These are phyloP conservation scores for Micractinium sp. DNA, from an alignment of 139 green algal species.

Conservation along the genomic window DNA sequence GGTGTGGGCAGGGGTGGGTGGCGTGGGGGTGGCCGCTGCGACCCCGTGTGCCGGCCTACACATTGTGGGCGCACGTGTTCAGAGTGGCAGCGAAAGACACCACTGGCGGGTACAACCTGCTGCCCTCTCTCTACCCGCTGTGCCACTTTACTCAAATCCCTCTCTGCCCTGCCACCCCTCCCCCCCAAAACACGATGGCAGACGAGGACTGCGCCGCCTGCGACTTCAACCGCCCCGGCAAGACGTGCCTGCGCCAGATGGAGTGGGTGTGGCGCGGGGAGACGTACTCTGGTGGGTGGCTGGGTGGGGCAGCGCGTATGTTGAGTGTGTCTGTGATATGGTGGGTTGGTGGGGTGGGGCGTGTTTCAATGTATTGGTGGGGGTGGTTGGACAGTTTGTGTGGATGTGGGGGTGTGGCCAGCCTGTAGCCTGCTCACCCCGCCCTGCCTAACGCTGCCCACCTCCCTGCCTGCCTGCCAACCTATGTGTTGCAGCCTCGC, in stretches of 20 bases:
- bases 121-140: background rate
- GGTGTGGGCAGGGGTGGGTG: conserved; percentile 41
- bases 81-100: background rate
- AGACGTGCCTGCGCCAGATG: conserved; percentile 94
- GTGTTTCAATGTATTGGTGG: too few species aligned
- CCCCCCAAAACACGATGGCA: background rate
- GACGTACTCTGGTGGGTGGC: conserved; percentile 63
- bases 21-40: background rate
- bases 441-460: background rate
- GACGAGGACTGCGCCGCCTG: conserved; percentile 93
- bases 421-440: background rate
- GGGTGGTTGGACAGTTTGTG: background rate
- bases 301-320: background rate
- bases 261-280: conserved; percentile 98
- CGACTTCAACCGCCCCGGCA: conserved; percentile 95
- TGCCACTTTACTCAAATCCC: background rate
- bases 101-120: too few species aligned
- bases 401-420: background rate
- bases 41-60: background rate
- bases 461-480: background rate
- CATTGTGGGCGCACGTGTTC: background rate
- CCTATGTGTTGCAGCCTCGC: conserved; percentile 43
- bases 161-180: background rate
- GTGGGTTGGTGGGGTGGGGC: background rate
- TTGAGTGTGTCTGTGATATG: background rate